Evolutionary conservation across 495 filamentous ascomycete species (phyloP).

Genomic region (Penicilliopsis zonata): DNA sequence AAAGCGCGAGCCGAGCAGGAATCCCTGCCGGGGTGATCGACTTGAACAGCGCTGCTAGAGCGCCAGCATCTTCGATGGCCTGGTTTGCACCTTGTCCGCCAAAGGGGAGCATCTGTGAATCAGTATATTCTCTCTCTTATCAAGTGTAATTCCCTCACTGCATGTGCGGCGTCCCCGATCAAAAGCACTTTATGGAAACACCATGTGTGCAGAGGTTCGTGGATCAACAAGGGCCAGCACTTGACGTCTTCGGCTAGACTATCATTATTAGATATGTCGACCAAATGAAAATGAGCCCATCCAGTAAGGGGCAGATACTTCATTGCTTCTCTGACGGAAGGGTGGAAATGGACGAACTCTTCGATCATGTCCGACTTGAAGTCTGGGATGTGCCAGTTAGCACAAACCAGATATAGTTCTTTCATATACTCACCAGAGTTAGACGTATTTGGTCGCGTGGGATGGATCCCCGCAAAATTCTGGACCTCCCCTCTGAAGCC

Average conservation of each 20-base stretch:
- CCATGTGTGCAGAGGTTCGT: constrained; percentile 19
- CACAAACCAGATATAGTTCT: too few species aligned
- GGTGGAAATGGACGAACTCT: constrained; percentile 12
- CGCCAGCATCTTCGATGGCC: constrained; percentile 29
- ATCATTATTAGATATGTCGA: too few species aligned
- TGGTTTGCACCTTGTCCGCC: constrained; percentile 26
- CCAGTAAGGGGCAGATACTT: constrained; percentile 8
- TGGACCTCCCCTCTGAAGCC: constrained; percentile 20
- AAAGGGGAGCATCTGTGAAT: constrained; percentile 36
- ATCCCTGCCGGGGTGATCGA: constrained; percentile 5
- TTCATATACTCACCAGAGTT: too few species aligned
- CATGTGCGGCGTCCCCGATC: constrained; percentile 39
- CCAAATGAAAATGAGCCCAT: too few species aligned
- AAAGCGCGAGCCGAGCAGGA: constrained; percentile 14
- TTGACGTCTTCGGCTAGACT: constrained; percentile 28
- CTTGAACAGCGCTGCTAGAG: constrained; percentile 20
- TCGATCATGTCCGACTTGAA: constrained; percentile 7
- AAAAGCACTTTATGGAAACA: constrained; percentile 25
- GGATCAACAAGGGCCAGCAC: constrained; percentile 31
- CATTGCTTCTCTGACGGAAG: constrained; percentile 4
- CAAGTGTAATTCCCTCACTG: constrained; percentile 12
- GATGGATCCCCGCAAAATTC: constrained; percentile 34
- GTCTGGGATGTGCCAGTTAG: constrained; percentile 1
- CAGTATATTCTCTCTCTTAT: too few species aligned
- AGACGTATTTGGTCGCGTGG: constrained; percentile 4